Percentiles rank a stretch among this genome's conserved stretches.
Conservation (phyloP, 2,329 filamentous ascomycete genomes). For the Pestalotiopsis sp. region DNA sequence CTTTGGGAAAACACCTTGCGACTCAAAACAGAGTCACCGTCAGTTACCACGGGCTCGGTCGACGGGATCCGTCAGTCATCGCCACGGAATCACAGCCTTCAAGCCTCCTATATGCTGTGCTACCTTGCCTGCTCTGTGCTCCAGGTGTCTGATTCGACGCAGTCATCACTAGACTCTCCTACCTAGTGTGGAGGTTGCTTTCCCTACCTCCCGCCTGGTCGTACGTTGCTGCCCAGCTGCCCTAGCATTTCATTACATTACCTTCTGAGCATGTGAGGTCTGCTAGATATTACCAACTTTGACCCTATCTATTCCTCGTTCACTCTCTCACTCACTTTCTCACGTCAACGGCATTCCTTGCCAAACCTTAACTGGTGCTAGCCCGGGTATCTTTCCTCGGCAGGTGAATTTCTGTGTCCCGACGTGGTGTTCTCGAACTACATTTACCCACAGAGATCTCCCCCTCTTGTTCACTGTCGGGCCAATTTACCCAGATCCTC, state of each 20-base stretch:
- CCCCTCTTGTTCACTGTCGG: not conserved
- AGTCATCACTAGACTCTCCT: not conserved
- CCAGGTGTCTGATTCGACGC: not conserved
- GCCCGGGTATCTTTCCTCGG: not conserved
- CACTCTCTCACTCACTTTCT: not conserved
- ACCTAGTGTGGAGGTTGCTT: not conserved
- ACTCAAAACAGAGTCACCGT: not conserved
- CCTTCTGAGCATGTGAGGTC: conserved; percentile 2
- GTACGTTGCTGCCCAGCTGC: conserved; percentile 8
- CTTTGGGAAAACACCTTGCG: not conserved
- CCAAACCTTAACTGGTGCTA: not conserved
- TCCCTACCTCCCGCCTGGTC: not conserved
- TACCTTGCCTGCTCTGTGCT: not conserved
- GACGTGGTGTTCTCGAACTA: not conserved
- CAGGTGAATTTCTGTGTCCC: not conserved
- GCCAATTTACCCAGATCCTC: not conserved
- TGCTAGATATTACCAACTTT: not conserved
- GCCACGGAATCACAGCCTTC: not conserved
- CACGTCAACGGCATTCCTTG: not conserved
- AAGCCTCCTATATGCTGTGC: not conserved
- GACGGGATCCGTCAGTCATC: not conserved
- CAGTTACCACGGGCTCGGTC: not conserved
- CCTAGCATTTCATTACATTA: too few species aligned
- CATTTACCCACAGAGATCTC: not conserved
- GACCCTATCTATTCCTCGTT: not conserved